Conservation (phyloP, 2,329 filamentous ascomycete genomes). For the Ceratocystis papillata region DNA sequence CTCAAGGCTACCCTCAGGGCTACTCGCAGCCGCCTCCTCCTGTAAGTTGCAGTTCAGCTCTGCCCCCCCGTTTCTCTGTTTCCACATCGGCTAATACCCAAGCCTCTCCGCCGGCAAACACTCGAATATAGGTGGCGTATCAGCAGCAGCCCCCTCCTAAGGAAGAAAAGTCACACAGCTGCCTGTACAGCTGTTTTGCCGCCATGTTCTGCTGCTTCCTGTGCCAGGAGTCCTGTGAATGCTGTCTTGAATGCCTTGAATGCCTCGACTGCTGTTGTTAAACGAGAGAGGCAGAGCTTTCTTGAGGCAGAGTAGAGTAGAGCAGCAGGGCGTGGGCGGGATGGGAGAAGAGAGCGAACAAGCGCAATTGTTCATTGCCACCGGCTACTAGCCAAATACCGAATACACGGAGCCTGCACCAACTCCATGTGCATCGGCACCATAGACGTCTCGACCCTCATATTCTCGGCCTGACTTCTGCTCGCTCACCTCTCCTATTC, state of each 20-base stretch:
- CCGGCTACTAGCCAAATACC: no score
- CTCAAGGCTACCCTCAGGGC: constrained; percentile 28
- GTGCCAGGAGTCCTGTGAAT: constrained; percentile 37
- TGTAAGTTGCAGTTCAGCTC: background rate
- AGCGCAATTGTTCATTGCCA: no score
- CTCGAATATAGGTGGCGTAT: constrained; percentile 31
- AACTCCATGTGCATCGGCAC: no score
- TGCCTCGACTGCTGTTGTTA: constrained; percentile 35
- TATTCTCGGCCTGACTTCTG: no score
- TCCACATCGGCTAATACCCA: background rate
- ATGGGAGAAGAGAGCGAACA: background rate
- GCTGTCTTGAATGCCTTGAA: constrained; percentile 36
- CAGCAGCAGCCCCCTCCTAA: constrained; percentile 30
- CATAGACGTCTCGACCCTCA: no score
- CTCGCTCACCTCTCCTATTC: no score
- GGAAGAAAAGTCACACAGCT: constrained; percentile 36
- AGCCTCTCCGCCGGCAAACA: background rate
- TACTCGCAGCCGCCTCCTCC: constrained; percentile 22
- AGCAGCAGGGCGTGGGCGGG: background rate
- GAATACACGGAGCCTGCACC: no score
- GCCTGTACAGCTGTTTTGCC: constrained; percentile 36
- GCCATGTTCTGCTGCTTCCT: constrained; percentile 38
- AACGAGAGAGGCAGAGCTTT: constrained; percentile 14
- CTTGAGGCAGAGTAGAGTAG: background rate
- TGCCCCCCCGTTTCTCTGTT: background rate